Base-by-base conservation (phyloP, 2,329 filamentous ascomycete species). In the Fusarium protoensiforme region DNA sequence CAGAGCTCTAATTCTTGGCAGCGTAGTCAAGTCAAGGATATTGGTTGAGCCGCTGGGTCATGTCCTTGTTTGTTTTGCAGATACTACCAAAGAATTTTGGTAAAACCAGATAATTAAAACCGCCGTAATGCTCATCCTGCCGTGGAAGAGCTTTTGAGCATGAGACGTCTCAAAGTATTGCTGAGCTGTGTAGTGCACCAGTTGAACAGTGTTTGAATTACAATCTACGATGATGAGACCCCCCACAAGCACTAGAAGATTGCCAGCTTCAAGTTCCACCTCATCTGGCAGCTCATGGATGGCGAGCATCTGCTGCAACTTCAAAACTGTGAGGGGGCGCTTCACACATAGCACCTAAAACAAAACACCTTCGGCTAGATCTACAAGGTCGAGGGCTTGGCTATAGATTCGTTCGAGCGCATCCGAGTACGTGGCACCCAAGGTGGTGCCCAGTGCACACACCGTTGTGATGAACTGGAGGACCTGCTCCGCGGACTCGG, bases 261-360 rank as follows among this genome's bases (percentile, higher is more conserved):
- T 22, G 16, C 33, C 39, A 16, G 51, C 31, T n/a, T 64, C 24
- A 6, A 61, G 13, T 18, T 10, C 9, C 7, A 58, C 5, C 16
- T 27, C 35, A 24, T 65, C 54, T 48, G 41, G 33, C 35, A 41
- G 16, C 11, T 61, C 51, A 27, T 41, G 38, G 0, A 22, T 38
- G 13, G 65, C 56, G 22, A 64, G 31, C 11, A 70, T 27, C 3
- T 68, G 46, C 8, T 68, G 64, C 14, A 61, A 11, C 24, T 70
- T 54, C 16, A 48, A 27, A 20, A 64, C 29, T 36, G 27, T 53
- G 16, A 68, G 48, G 18, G 43, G 39, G 7, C 33, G 54, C n/a
- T 43, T 67, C 9, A 38, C 54, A n/a, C 18, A 41, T 9, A 64
- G 7, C 16, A 69, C 38, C 46, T 64, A 64, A 22, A 64, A 68